A percentile compares a stretch with the other conserved stretches of the same genome.
Evolutionary conservation across 2,329 filamentous ascomycete genomes (phyloP).

Genomic region (Aspergillus quadricinctus): DNA sequence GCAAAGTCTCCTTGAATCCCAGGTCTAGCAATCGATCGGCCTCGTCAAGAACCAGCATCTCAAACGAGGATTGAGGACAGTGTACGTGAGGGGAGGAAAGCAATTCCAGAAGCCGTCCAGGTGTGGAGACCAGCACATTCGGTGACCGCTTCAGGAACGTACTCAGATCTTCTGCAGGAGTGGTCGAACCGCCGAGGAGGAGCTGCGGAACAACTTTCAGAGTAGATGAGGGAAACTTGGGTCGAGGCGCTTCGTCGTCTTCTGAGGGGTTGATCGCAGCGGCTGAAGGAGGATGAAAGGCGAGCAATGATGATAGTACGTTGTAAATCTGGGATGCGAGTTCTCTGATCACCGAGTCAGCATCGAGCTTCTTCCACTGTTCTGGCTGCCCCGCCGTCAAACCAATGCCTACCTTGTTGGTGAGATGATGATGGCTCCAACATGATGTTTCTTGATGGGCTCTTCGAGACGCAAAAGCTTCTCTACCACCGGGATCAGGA

Average conservation of each 20-base stretch:
- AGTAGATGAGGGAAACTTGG: constrained; percentile 44
- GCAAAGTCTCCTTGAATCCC: constrained; percentile 87
- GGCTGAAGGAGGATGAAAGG: constrained; percentile 78
- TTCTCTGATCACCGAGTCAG: constrained; percentile 54
- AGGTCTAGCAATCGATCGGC: constrained; percentile 89
- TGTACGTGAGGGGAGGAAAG: constrained; percentile 83
- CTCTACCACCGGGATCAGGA: constrained; percentile 77
- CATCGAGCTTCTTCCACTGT: neutral
- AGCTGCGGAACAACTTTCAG: constrained; percentile 74
- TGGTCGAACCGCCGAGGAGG: constrained; percentile 78
- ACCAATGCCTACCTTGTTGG: constrained; percentile 58
- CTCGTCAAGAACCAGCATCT: constrained; percentile 89
- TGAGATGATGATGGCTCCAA: constrained; percentile 86
- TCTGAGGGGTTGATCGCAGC: constrained; percentile 40
- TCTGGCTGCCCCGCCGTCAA: neutral
- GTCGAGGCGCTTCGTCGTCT: constrained; percentile 35
- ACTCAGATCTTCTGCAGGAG: constrained; percentile 78
- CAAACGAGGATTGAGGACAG: constrained; percentile 82
- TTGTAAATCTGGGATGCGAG: constrained; percentile 85
- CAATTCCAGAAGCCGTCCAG: constrained; percentile 82
- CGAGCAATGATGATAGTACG: constrained; percentile 70
- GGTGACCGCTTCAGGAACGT: constrained; percentile 78
- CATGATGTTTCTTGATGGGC: constrained; percentile 81
- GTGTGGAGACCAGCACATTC: constrained; percentile 86
- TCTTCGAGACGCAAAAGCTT: constrained; percentile 75